These are phyloP conservation scores for Fusarium buharicum DNA, from an alignment of 2,329 filamentous ascomycete species.

Conservation along the genomic window DNA sequence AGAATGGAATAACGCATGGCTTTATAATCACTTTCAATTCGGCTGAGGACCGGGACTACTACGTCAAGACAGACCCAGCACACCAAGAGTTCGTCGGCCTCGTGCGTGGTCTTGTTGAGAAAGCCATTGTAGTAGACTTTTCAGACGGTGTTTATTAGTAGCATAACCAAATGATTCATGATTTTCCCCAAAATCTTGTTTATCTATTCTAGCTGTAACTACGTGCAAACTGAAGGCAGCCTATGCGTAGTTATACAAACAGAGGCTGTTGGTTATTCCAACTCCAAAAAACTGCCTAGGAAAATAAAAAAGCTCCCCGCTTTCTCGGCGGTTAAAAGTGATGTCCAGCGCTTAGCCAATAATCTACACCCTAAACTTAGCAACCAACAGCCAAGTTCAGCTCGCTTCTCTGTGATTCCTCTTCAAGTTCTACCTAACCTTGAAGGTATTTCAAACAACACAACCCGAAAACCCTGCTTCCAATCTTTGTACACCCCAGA, in stretches of 20 bases:
- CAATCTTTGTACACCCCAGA: not conserved
- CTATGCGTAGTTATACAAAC: too few species aligned
- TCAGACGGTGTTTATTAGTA: slow-evolving; percentile 55
- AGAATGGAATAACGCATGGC: slow-evolving; percentile 73
- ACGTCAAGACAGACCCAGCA: slow-evolving; percentile 70
- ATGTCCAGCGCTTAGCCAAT: not conserved
- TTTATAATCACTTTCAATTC: slow-evolving; percentile 76
- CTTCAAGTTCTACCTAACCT: not conserved
- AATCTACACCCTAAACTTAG: not conserved
- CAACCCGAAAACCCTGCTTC: too few species aligned
- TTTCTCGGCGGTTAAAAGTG: not conserved
- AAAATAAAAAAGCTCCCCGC: too few species aligned
- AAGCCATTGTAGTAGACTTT: slow-evolving; percentile 70
- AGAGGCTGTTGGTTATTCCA: too few species aligned
- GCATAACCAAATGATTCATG: too few species aligned
- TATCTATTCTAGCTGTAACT: too few species aligned
- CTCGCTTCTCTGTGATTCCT: not conserved
- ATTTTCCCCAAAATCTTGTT: too few species aligned
- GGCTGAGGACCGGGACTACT: slow-evolving; percentile 73
- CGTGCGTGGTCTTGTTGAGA: slow-evolving; percentile 59
- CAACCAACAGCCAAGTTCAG: not conserved
- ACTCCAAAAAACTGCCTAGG: too few species aligned
- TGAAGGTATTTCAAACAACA: not conserved
- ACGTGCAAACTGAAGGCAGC: too few species aligned
- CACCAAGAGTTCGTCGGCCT: slow-evolving; percentile 70